Conservation (phyloP, 1,139 yeast species). For the Hyphopichia pseudoburtonii region DNA sequence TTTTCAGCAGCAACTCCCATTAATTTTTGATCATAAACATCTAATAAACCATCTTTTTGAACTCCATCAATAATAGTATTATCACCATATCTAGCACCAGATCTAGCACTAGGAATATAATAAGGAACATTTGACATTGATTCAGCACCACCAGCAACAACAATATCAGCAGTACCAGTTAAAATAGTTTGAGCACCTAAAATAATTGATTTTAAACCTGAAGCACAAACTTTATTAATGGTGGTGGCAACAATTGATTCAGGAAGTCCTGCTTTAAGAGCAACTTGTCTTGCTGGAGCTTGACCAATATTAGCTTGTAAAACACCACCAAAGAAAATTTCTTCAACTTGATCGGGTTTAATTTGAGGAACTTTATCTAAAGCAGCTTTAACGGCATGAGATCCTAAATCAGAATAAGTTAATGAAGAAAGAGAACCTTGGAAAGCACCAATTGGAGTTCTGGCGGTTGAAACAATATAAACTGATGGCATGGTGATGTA, state of each 20-base stretch:
- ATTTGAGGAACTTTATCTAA: conserved; percentile 80
- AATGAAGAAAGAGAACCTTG: conserved; percentile 79
- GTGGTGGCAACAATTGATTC: conserved; percentile 81
- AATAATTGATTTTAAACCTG: conserved; percentile 90
- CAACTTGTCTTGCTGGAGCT: conserved; percentile 98
- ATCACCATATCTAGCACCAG: conserved; percentile 89
- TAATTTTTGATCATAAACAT: conserved; percentile 80
- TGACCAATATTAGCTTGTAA: conserved; percentile 94
- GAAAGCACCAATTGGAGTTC: conserved; percentile 96
- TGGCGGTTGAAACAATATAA: conserved; percentile 84
- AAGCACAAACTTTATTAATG: conserved; percentile 95
- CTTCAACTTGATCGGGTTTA: conserved; percentile 78
- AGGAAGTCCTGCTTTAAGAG: conserved; percentile 82
- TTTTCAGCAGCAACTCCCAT: conserved; percentile 98
- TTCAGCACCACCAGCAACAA: conserved; percentile 97
- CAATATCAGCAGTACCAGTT: conserved; percentile 88
- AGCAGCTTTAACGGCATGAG: conserved; percentile 89
- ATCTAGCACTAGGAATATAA: conserved; percentile 82
- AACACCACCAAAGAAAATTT: conserved; percentile 90
- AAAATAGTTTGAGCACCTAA: conserved; percentile 87
- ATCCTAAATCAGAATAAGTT: conserved; percentile 81
- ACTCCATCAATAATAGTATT: conserved; percentile 77
- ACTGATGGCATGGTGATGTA: conserved; percentile 44
- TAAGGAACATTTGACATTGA: conserved; percentile 96
- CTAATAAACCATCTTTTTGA: conserved; percentile 87